Conservation (phyloP, 257 asterid genomes). For the Solanum raphanifolium region DNA sequence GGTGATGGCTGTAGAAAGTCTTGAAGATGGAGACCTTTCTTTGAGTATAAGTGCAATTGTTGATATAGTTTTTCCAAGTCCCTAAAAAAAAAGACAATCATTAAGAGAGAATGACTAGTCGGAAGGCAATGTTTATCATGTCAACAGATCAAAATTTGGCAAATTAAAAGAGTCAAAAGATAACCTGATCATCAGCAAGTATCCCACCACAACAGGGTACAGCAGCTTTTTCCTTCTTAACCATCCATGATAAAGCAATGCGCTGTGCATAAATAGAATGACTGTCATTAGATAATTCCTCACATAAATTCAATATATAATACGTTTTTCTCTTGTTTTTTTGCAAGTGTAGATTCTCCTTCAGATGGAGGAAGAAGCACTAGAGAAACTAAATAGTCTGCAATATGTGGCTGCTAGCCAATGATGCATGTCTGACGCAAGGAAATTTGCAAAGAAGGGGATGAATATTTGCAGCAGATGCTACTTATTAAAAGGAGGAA, state of each 20-base stretch:
- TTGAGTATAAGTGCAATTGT: slow-evolving; percentile 87
- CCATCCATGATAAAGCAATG: slow-evolving; percentile 97
- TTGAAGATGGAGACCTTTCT: slow-evolving; percentile 70
- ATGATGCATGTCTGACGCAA: not conserved
- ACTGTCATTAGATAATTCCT: slow-evolving; percentile 9
- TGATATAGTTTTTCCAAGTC: slow-evolving; percentile 95
- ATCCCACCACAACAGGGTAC: slow-evolving; percentile 93
- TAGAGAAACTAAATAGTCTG: not conserved
- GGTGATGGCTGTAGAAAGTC: slow-evolving; percentile 23
- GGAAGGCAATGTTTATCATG: not conserved
- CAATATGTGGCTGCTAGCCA: not conserved
- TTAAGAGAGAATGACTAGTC: not conserved
- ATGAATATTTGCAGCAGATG: not conserved
- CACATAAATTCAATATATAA: not conserved
- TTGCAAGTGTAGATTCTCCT: not conserved
- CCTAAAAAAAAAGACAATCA: slow-evolving; percentile 35
- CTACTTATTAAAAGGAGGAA: not conserved
- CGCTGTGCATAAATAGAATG: slow-evolving; percentile 40
- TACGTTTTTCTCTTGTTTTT: not conserved
- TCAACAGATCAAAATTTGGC: not conserved
- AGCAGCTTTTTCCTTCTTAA: slow-evolving; percentile 73
- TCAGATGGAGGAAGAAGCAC: not conserved
- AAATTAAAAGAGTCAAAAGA: not conserved
- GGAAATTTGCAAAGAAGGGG: not conserved
- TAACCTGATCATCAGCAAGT: slow-evolving; percentile 99